phyloP scores from a whole-genome alignment of 108 stramenopile species.

The Cylindrotheca closterium region DNA sequence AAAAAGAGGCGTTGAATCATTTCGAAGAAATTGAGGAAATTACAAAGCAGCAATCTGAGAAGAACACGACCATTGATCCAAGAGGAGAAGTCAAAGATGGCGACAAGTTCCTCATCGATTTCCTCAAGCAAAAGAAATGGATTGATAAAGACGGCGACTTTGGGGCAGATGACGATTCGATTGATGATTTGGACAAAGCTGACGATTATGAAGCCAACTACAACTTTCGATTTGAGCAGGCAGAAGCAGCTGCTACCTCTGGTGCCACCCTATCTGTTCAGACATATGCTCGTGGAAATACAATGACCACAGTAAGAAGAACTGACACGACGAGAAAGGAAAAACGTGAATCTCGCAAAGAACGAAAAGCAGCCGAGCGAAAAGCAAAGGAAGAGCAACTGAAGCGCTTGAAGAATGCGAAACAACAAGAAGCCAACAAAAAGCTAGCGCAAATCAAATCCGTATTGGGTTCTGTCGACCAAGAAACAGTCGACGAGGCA shows the following conservation, averaged over 20 bases:
- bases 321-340: conserved; percentile 90
- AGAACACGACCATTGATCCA: conserved; percentile 56
- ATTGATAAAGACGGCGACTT: conserved; percentile 46
- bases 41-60: conserved; percentile 16
- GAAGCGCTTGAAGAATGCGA: conserved; percentile 94
- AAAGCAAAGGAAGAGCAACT: conserved; percentile 93
- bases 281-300: conserved; percentile 75
- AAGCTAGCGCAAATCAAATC: conserved; percentile 81
- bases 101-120: conserved; percentile 83
- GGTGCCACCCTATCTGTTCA: conserved; percentile 69
- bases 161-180: conserved; percentile 75
- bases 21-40: conserved; percentile 65
- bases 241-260: conserved; percentile 41
- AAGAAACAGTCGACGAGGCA: conserved; percentile 57
- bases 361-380: conserved; percentile 93
- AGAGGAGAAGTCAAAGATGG: conserved; percentile 89
- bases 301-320: conserved; percentile 81
- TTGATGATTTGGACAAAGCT: conserved; percentile 85
- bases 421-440: conserved; percentile 84
- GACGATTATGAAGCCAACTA: conserved; percentile 98
- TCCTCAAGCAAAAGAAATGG: conserved; percentile 82
- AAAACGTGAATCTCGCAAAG: conserved; percentile 84
- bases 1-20: conserved; percentile 47
- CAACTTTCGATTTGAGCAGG: conserved; percentile 99
- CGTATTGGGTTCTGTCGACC: conserved; percentile 61